Percentiles rank a stretch among this genome's conserved stretches.
phyloP scores from a whole-genome alignment of 345 rosid genomes.

The Cardamine resedifolia region DNA sequence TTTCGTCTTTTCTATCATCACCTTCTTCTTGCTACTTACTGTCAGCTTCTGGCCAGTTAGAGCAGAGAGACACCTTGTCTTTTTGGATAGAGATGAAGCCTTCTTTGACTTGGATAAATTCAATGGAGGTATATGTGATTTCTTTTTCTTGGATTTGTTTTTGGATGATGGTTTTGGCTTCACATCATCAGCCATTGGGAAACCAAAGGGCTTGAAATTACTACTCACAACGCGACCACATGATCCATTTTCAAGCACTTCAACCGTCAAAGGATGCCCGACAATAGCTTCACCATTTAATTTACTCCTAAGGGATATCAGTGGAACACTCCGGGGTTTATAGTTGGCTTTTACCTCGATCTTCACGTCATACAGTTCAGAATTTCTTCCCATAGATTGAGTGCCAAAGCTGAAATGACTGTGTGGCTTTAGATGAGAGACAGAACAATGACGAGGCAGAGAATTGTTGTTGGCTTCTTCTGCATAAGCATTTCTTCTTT shows the following conservation, averaged over 20 bases:
- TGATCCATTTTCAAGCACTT: slow-evolving; percentile 52
- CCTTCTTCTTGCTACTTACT: slow-evolving; percentile 41
- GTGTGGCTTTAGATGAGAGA: slow-evolving; percentile 54
- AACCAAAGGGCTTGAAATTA: slow-evolving; percentile 31
- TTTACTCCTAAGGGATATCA: slow-evolving; percentile 90
- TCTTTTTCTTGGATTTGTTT: slow-evolving; percentile 31
- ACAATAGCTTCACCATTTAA: slow-evolving; percentile 74
- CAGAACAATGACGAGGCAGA: slow-evolving; percentile 39
- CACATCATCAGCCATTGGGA: slow-evolving; percentile 27
- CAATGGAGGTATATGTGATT: slow-evolving; percentile 13
- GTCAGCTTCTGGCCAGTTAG: slow-evolving; percentile 57
- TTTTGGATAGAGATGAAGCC: slow-evolving; percentile 55
- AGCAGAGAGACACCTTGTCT: slow-evolving; percentile 78
- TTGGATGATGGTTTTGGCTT: slow-evolving; percentile 30
- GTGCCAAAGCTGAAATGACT: slow-evolving; percentile 50
- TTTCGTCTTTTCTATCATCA: slow-evolving; percentile 47
- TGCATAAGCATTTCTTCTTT: slow-evolving; percentile 37
- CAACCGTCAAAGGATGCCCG: slow-evolving; percentile 79
- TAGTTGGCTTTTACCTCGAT: slow-evolving; percentile 68
- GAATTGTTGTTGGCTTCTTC: slow-evolving; percentile 43
- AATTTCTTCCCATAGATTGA: slow-evolving; percentile 43
- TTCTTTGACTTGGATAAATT: slow-evolving; percentile 49
- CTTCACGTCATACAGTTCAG: slow-evolving; percentile 63
- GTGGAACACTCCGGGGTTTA: slow-evolving; percentile 70
- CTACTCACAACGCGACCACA: slow-evolving; percentile 33